Conservation (phyloP, 1,284 basidiomycete genomes). For the Takashimella koratensis region DNA sequence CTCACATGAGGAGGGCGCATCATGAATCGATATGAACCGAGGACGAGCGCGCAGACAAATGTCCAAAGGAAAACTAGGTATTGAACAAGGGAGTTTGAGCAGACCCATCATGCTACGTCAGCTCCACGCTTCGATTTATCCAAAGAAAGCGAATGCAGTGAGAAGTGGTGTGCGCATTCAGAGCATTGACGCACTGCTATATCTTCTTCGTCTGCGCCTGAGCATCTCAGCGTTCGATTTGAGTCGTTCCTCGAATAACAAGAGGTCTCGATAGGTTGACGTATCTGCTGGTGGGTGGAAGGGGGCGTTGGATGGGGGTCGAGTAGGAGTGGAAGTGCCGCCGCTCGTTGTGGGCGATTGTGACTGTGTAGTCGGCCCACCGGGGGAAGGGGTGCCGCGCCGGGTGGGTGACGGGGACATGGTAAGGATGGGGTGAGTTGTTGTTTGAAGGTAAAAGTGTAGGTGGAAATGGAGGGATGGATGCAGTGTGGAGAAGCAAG, state of each 20-base stretch:
- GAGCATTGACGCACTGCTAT: slow-evolving; percentile 70
- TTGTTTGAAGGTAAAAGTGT: too few species aligned
- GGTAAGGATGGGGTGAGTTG: too few species aligned
- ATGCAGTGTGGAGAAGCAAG: too few species aligned
- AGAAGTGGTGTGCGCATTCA: too few species aligned
- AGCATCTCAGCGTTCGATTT: slow-evolving; percentile 86
- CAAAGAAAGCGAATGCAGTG: too few species aligned
- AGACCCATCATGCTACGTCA: too few species aligned
- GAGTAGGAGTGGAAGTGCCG: background rate
- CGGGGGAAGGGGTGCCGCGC: too few species aligned
- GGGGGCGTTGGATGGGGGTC: slow-evolving; percentile 28
- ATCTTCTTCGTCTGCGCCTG: slow-evolving; percentile 74
- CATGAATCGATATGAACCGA: slow-evolving; percentile 31
- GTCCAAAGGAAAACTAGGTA: slow-evolving; percentile 41
- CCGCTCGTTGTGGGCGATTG: background rate
- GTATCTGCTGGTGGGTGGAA: slow-evolving; percentile 65
- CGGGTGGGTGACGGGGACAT: too few species aligned
- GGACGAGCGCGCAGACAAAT: slow-evolving; percentile 26
- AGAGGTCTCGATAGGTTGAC: slow-evolving; percentile 78
- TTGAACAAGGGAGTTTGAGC: background rate
- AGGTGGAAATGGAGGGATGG: too few species aligned
- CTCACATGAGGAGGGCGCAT: slow-evolving; percentile 34
- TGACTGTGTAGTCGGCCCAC: background rate
- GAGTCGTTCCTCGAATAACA: slow-evolving; percentile 92
- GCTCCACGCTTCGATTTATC: background rate